Conservation (phyloP, 2,329 filamentous ascomycete genomes). For the Fusarium poae region DNA sequence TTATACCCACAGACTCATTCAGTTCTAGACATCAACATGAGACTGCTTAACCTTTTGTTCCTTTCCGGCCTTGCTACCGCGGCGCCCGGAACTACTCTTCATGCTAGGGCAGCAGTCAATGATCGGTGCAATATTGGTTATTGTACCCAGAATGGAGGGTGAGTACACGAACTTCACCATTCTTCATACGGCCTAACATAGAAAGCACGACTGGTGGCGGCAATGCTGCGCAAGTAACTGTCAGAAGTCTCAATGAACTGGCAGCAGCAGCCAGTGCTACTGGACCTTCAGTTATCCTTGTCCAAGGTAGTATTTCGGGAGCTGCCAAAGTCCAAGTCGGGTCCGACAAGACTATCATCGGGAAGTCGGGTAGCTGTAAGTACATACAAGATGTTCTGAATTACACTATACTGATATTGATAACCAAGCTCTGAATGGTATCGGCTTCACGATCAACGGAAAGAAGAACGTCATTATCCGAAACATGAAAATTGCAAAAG, state of each 20-base stretch:
- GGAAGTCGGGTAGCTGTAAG: constrained; percentile 42
- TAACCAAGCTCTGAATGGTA: constrained; percentile 32
- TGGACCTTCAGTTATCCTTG: constrained; percentile 34
- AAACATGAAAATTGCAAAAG: constrained; percentile 66
- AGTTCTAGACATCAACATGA: not conserved
- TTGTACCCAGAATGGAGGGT: constrained; percentile 45
- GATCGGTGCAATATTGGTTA: constrained; percentile 38
- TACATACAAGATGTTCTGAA: not conserved
- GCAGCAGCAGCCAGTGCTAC: constrained; percentile 31
- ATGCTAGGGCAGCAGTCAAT: constrained; percentile 25
- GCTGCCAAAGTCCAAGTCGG: constrained; percentile 44
- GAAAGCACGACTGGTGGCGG: constrained; percentile 38
- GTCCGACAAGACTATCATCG: constrained; percentile 45
- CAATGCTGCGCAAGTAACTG: constrained; percentile 30
- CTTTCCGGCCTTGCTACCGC: constrained; percentile 15
- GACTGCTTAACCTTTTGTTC: not conserved
- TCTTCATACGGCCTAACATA: fast-evolving
- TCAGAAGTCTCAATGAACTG: constrained; percentile 34
- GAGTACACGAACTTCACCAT: not conserved
- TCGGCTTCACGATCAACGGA: constrained; percentile 37
- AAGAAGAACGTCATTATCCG: constrained; percentile 67
- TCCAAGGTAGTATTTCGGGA: constrained; percentile 42
- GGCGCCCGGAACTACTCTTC: constrained; percentile 13
- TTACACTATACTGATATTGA: fast-evolving
- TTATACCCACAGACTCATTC: fast-evolving